Conservation (phyloP, 192 early-diverging fungal genomes). For the Entophlyctis luteolus region DNA sequence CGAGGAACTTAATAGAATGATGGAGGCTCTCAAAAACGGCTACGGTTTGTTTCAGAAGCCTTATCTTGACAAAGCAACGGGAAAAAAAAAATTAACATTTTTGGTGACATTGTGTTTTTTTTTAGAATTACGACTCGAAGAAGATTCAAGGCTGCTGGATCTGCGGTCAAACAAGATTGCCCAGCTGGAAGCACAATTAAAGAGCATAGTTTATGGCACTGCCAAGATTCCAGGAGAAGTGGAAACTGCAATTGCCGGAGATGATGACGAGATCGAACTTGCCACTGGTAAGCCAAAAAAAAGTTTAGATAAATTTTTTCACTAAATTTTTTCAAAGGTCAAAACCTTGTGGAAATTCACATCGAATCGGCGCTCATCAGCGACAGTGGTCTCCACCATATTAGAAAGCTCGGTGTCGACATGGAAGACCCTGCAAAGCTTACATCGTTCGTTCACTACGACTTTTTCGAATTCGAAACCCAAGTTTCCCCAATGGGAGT, state of each 20-base stretch:
- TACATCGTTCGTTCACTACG: constrained; percentile 46
- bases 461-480: constrained; percentile 63
- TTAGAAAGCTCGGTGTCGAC: constrained; percentile 28
- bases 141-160: constrained; percentile 48
- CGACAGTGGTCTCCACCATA: constrained; percentile 27
- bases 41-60: constrained; percentile 44
- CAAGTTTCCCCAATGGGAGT: constrained; percentile 41
- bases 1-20: constrained; percentile 41
- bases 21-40: constrained; percentile 50
- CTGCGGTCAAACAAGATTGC: constrained; percentile 50
- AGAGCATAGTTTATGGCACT: constrained; percentile 41
- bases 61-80: too few species aligned
- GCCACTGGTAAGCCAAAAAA: constrained; percentile 30
- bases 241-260: constrained; percentile 10
- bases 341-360: constrained; percentile 48
- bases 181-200: constrained; percentile 48
- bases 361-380: constrained; percentile 43
- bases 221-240: constrained; percentile 29
- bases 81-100: background rate
- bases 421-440: constrained; percentile 18
- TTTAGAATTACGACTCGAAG: constrained; percentile 54
- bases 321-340: constrained; percentile 26
- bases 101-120: background rate
- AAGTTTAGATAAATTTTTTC: background rate
- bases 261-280: constrained; percentile 43